Conservation (phyloP, 2,329 filamentous ascomycete genomes). For the Westerdykella sp. region DNA sequence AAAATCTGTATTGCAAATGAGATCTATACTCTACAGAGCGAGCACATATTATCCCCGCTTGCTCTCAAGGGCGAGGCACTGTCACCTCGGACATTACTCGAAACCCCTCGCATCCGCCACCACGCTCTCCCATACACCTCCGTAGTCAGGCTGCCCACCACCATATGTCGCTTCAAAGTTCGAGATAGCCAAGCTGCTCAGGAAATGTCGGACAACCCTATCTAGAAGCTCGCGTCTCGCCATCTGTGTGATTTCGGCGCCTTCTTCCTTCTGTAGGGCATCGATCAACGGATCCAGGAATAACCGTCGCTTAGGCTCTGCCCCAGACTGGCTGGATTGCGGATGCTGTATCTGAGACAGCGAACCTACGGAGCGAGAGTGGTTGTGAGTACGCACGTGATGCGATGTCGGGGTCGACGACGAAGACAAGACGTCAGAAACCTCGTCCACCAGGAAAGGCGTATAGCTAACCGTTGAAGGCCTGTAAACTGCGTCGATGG, state of each 20-base stretch:
- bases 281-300: conserved; percentile 40
- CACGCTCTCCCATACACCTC: conserved; percentile 27
- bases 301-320: conserved; percentile 29
- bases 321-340: not conserved
- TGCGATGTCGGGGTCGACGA: conserved; percentile 25
- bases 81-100: conserved; percentile 2
- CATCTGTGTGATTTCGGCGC: conserved; percentile 46
- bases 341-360: conserved; percentile 1
- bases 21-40: too few species aligned
- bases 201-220: conserved; percentile 78
- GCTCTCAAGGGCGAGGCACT: too few species aligned
- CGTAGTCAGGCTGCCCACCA: conserved; percentile 52
- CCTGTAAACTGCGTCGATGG: conserved; percentile 89
- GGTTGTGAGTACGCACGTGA: too few species aligned
- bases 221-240: conserved; percentile 60
- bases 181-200: conserved; percentile 85
- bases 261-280: conserved; percentile 29
- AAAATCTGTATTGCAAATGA: too few species aligned
- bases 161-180: conserved; percentile 90
- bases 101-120: conserved; percentile 23
- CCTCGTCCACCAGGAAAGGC: conserved; percentile 73
- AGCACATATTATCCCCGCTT: too few species aligned
- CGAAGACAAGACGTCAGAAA: conserved; percentile 62
- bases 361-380: conserved; percentile 6
- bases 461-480: conserved; percentile 58